A percentile compares a stretch with the other conserved stretches of the same genome.
These are phyloP conservation scores for Pedinophyceae sp. DNA, from an alignment of 139 green algal genomes.

Conservation along the genomic window DNA sequence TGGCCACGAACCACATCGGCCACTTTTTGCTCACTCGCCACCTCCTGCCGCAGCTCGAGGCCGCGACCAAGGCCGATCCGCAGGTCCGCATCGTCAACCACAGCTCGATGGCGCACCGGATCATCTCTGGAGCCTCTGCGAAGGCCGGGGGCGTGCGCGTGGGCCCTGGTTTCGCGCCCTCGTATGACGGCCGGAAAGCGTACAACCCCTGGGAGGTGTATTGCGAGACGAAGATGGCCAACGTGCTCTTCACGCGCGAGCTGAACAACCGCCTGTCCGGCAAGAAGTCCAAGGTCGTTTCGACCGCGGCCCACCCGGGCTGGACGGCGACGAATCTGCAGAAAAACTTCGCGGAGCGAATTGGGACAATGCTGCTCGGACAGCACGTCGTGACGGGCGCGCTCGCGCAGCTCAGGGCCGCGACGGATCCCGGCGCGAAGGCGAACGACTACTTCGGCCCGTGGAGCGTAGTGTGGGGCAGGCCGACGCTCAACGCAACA, in stretches of 20 bases:
- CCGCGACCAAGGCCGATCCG: too few species aligned
- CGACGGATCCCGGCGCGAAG: background rate
- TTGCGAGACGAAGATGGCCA: background rate
- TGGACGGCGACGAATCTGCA: background rate
- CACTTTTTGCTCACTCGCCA: slow-evolving; percentile 1
- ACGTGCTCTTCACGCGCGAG: background rate
- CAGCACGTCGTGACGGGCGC: too few species aligned
- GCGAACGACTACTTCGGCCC: background rate
- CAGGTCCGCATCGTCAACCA: too few species aligned
- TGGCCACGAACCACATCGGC: slow-evolving; percentile 5
- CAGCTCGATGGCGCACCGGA: too few species aligned
- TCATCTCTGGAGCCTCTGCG: too few species aligned
- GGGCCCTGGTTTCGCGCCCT: background rate
- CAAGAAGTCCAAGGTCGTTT: background rate
- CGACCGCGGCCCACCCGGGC: background rate
- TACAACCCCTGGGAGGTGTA: background rate
- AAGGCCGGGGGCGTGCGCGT: background rate
- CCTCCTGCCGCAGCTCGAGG: slow-evolving; percentile 4
- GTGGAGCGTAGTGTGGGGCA: too few species aligned
- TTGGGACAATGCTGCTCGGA: background rate
- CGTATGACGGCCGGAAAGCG: background rate
- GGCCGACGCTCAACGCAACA: too few species aligned
- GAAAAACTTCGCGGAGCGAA: background rate
- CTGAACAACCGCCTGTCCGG: background rate
- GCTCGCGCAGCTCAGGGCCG: background rate